Evolutionary conservation across 768 basidiomycete species (phyloP).

Genomic region (Tulasnella sp.): DNA sequence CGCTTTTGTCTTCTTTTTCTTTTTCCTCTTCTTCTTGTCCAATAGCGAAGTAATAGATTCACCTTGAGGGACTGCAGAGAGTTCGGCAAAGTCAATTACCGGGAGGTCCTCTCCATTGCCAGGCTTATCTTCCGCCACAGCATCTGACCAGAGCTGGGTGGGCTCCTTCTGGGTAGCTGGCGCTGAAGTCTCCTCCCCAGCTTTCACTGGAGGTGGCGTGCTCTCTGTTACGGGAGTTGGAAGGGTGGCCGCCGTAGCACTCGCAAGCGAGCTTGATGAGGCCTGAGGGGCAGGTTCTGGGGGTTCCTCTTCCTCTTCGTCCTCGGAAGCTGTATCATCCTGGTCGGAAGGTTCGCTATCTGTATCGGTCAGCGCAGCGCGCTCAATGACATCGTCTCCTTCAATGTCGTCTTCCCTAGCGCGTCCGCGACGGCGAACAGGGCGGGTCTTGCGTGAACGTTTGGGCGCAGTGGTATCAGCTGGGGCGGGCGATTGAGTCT

Average conservation of each 20-base stretch:
- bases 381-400: constrained; percentile 65
- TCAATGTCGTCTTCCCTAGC: constrained; percentile 57
- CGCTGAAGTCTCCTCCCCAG: constrained; percentile 48
- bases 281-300: constrained; percentile 48
- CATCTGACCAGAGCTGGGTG: constrained; percentile 74
- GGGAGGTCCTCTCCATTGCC: constrained; percentile 62
- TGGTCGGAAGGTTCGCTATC: constrained; percentile 39
- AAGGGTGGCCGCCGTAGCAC: constrained; percentile 33
- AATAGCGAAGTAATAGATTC: constrained; percentile 45
- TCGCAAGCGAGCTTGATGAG: constrained; percentile 34
- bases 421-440: constrained; percentile 38
- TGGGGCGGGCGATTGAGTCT: not conserved
- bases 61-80: constrained; percentile 48
- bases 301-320: constrained; percentile 57
- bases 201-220: not conserved
- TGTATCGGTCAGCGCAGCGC: constrained; percentile 69
- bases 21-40: constrained; percentile 25
- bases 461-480: constrained; percentile 10
- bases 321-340: constrained; percentile 56
- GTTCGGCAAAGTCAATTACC: constrained; percentile 78
- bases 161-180: constrained; percentile 40
- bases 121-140: constrained; percentile 61
- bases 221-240: not conserved
- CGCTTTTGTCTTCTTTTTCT: constrained; percentile 11
- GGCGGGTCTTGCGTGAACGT: constrained; percentile 26